Base-by-base conservation (phyloP, 1,284 basidiomycete species). In the Boletus calvinii region DNA sequence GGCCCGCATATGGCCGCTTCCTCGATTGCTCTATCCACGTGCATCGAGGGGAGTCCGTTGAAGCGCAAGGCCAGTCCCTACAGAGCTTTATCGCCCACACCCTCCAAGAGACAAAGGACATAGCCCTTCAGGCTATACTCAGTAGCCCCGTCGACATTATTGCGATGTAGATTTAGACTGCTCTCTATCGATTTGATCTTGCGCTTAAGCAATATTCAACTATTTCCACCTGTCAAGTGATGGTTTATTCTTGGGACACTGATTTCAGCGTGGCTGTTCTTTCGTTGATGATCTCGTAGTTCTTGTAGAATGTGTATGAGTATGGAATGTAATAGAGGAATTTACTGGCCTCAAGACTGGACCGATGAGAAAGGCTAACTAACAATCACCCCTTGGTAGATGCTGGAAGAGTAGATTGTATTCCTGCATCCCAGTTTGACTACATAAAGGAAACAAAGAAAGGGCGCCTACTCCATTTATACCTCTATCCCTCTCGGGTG, bases 1-100 rank as follows among this genome's bases (percentile, higher is more conserved):
- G 31, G 42, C 37, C 22, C 10, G 4, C 41, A 7, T 15, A 7
- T 8, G 26, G 17, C 12, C 12, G n/a, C 38, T 13, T 32, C 34
- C 17, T 17, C 20, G 2, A 18, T 13, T 10, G 11, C 20, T 29
- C 36, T 22, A 29, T 39, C 30, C 5, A 15, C 32, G 4, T 26
- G 4, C 26, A 38, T 26, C 10, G 44, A 39, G 32, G 49, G 22
- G 13, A 53, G 46, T 36, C 53, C 55, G 6, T 35, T 47, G 45
- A 66, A 70, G 38, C 68, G 68, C 31, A 70, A 44, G 31, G 46
- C 48, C 11, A 48, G 46, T 30, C 43, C 51, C 2, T 5, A 4
- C 1, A 24, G 37, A 15, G 47, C 6, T n/a, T 6, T 40, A 7
- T 29, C 52, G 4, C 44, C 55, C n/a, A 52, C 54, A 29, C 60